Base-by-base conservation (phyloP, 2,329 filamentous ascomycete species). In the Xylariaceae sp. region DNA sequence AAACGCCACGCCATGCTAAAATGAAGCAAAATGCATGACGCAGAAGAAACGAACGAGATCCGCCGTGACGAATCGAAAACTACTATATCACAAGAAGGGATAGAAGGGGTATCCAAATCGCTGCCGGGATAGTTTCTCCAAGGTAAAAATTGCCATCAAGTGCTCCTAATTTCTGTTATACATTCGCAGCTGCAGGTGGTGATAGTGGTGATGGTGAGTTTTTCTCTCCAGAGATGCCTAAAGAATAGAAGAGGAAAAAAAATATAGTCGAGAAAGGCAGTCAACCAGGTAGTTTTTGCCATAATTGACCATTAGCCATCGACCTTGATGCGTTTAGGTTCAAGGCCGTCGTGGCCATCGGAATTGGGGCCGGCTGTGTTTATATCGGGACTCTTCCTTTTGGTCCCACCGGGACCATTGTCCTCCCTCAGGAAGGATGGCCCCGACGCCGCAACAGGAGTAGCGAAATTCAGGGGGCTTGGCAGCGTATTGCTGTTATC, bases 401-500 rank as follows among this genome's bases (percentile, higher is more conserved):
- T 84, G n/a, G 72, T 67, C 0, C 72, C 55, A 15, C 63, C 63
- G 20, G 58, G 46, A 27, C 58, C 65, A 43, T 69, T 68, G 21
- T 86, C 84, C 16, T 87, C 83, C 53, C 83, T 75, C 48, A 87
- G 63, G 61, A 87, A 87, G 53, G 83, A 86, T 2, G 84, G 84
- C 2, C 84, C 84, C 1, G 78, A 81, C 1, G 78, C 81, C 2
- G 81, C 80, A 2, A 86, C 76, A 0, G 94, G 94, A 1, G 94
- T 97, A 27, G 91, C 89, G 72, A 97, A 97, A 56, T 92, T 96
- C 59, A 97, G 76, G 8, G 94, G 94, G 69, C 92, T 97, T 0
- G 92, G 92, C 42, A 97, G 79, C 61, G 95, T 94, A 65, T 94
- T 96, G 69, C 82, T 89, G 61, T 94, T 89, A 51, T 78, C 72